Evolutionary conservation across 306 rosid species (phyloP).

Genomic region (Quercus suber): DNA sequence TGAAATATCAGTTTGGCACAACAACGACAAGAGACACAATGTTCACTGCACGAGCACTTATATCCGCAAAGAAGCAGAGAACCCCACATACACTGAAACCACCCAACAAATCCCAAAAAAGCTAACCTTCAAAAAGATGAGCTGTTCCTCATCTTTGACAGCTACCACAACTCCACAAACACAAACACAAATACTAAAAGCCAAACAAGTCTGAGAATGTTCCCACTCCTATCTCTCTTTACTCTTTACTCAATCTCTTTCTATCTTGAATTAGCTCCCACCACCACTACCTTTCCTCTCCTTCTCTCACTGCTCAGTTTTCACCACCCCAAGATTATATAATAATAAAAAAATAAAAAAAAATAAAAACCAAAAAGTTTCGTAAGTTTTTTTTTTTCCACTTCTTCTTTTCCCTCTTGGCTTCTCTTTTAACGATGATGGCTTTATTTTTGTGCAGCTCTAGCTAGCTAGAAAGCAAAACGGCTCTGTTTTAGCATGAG

Average conservation of each 20-base stretch:
- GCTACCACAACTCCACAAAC: conserved; percentile 61
- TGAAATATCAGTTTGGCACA: conserved; percentile 20
- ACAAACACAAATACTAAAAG: conserved; percentile 47
- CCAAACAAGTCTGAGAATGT: conserved; percentile 72
- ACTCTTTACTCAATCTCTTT: background rate
- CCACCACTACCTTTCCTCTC: conserved; percentile 32
- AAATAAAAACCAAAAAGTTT: too few species aligned
- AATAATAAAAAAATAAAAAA: background rate
- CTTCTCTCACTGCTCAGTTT: conserved; percentile 6
- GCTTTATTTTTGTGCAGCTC: background rate
- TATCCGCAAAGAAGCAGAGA: conserved; percentile 23
- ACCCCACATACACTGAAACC: conserved; percentile 39
- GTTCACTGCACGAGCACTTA: conserved; percentile 37
- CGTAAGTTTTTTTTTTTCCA: background rate
- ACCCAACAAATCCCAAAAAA: conserved; percentile 46
- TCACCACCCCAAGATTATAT: background rate
- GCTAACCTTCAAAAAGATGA: conserved; percentile 51
- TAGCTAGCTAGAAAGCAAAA: conserved; percentile 18
- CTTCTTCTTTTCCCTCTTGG: background rate
- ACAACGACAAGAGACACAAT: conserved; percentile 34
- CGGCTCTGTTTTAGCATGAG: conserved; percentile 11
- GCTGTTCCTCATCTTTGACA: conserved; percentile 76
- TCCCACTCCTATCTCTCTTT: conserved; percentile 40
- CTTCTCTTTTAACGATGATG: background rate
- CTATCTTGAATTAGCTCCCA: conserved; percentile 78